Conservation (phyloP, 345 rosid species). For the Fremontodendron californicum region DNA sequence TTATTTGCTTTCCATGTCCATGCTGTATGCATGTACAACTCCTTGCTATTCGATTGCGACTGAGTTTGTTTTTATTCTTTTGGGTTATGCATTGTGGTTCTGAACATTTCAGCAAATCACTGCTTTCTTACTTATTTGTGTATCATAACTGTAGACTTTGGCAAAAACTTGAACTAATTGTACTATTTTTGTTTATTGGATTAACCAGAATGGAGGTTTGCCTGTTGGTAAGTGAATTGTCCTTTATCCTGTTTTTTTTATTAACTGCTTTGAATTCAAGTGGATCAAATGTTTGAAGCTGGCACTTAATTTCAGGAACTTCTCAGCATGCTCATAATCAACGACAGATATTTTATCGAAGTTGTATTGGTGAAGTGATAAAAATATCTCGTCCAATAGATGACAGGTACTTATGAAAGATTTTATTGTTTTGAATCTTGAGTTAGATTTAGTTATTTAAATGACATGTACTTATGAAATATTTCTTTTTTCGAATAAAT, state of each 20-base stretch:
- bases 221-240: conserved; percentile 38
- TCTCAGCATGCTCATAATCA: conserved; percentile 30
- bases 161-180: conserved; percentile 27
- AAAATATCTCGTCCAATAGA: conserved; percentile 41
- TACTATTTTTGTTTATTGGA: conserved; percentile 35
- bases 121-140: neutral
- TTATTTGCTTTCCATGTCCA: neutral
- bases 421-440: neutral
- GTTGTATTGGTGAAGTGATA: conserved; percentile 75
- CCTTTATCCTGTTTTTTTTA: neutral
- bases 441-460: neutral
- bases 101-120: neutral
- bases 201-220: conserved; percentile 47
- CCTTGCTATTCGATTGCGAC: neutral
- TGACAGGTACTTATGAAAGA: conserved; percentile 38
- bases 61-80: neutral
- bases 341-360: conserved; percentile 20
- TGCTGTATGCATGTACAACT: neutral
- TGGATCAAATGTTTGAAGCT: conserved; percentile 4
- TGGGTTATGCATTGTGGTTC: neutral
- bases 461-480: neutral
- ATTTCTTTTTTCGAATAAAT: neutral
- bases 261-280: conserved; percentile 6
- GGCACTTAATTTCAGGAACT: conserved; percentile 41
- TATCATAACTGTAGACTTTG: neutral